Percentiles rank a stretch among this genome's conserved stretches.
phyloP scores from a whole-genome alignment of 2,329 filamentous ascomycete genomes.

The Fusarium verrucosum region DNA sequence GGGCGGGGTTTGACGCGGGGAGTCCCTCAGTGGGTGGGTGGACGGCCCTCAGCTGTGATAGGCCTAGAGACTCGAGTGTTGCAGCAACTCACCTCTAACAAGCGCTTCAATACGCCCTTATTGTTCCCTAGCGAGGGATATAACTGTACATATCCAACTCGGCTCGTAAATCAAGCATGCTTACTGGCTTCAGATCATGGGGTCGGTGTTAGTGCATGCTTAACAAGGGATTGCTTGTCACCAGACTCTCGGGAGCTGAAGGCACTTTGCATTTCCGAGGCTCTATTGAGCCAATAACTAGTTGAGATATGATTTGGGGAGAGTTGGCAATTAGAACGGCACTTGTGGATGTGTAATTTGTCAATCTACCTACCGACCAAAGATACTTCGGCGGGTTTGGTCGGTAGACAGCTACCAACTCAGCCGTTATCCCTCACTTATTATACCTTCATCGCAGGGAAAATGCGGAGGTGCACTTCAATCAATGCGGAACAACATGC shows the following conservation, averaged over 20 bases:
- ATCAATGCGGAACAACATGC: not conserved
- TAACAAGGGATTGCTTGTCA: conserved; percentile 16
- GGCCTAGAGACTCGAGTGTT: not conserved
- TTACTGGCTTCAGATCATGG: conserved; percentile 22
- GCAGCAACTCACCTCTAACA: conserved; percentile 18
- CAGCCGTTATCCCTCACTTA: not conserved
- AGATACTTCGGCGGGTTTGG: not conserved
- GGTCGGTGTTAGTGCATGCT: conserved; percentile 19
- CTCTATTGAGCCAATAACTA: not conserved
- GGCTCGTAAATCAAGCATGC: not conserved
- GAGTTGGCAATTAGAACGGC: not conserved
- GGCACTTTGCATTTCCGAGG: not conserved
- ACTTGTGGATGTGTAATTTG: too few species aligned
- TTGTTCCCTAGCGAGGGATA: conserved; percentile 16
- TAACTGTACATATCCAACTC: conserved; percentile 21
- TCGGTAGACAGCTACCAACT: not conserved
- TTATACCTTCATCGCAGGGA: not conserved
- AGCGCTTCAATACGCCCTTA: conserved; percentile 3
- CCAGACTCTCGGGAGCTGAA: conserved; percentile 1
- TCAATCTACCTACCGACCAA: too few species aligned
- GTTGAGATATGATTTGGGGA: not conserved
- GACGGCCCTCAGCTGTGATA: not conserved
- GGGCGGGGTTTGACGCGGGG: conserved; percentile 38
- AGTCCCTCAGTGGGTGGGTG: conserved; percentile 16
- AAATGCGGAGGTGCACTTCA: conserved; percentile 4